Evolutionary conservation across 306 rosid genomes (phyloP).

Genomic region (Dalbergia cochinchinensis): DNA sequence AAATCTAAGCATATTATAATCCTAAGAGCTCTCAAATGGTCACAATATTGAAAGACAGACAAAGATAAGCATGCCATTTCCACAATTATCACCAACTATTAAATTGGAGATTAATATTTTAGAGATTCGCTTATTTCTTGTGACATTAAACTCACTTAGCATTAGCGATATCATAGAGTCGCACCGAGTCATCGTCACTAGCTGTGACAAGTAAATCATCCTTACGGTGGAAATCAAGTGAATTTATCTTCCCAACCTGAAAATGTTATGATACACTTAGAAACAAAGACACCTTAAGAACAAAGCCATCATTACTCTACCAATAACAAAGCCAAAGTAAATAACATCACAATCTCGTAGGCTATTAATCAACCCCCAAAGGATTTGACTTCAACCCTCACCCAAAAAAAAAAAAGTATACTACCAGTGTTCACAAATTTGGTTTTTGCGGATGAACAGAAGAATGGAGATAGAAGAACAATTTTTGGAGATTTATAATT

Average conservation of each 20-base stretch:
- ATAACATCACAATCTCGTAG: background rate
- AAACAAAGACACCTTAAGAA: background rate
- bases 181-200: conserved; percentile 91
- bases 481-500: no score
- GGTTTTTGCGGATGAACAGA: no score
- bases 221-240: conserved; percentile 89
- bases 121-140: conserved; percentile 23
- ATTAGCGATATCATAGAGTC: conserved; percentile 86
- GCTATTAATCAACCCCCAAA: background rate
- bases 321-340: conserved; percentile 26
- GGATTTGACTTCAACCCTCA: no score
- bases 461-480: no score
- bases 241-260: conserved; percentile 87
- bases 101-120: conserved; percentile 15
- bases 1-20: conserved; percentile 7
- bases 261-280: conserved; percentile 19
- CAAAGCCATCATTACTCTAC: conserved; percentile 2
- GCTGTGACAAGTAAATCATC: conserved; percentile 91
- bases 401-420: no score
- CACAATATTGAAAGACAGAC: conserved; percentile 3
- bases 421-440: no score
- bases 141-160: conserved; percentile 74
- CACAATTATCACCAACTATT: conserved; percentile 2
- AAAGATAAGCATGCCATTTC: background rate
- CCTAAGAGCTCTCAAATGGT: conserved; percentile 1